These are phyloP conservation scores for Centaurea solstitialis DNA, from an alignment of 129 eudicot species.

Conservation along the genomic window DNA sequence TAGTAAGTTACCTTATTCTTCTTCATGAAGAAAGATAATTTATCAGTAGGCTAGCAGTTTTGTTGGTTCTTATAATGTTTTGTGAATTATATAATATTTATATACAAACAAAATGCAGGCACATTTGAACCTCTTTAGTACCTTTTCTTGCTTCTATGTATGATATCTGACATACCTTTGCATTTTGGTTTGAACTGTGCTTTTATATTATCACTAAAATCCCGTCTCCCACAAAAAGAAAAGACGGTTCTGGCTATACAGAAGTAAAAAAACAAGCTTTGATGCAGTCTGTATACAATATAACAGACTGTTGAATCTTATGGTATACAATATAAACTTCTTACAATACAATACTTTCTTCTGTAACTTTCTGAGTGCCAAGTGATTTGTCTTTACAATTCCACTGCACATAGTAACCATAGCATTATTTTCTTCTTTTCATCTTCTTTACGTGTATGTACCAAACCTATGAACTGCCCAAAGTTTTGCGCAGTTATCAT, in stretches of 20 bases:
- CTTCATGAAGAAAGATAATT: conserved; percentile 10
- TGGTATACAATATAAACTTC: conserved; percentile 10
- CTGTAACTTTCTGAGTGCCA: conserved; percentile 27
- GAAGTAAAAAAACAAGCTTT: background rate
- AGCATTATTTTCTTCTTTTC: conserved; percentile 25
- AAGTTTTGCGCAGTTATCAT: background rate
- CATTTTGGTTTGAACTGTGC: background rate
- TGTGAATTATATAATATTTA: background rate
- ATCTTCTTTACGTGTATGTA: conserved; percentile 23
- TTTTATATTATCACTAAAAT: background rate
- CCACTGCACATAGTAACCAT: conserved; percentile 38
- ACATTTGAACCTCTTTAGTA: background rate
- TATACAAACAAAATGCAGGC: background rate
- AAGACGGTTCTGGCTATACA: background rate
- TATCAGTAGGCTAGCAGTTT: background rate
- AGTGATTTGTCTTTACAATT: conserved; percentile 37
- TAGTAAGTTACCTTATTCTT: conserved; percentile 28
- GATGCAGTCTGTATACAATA: background rate
- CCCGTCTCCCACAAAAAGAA: background rate
- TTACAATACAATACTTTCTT: conserved; percentile 23
- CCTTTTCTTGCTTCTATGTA: background rate
- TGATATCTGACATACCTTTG: background rate
- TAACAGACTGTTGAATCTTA: conserved; percentile 7
- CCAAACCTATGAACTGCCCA: conserved; percentile 18
- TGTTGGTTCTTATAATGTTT: conserved; percentile 2